A percentile compares a stretch with the other conserved stretches of the same genome.
Conservation (phyloP, 2,329 filamentous ascomycete species). For the Colletotrichum camelliae region DNA sequence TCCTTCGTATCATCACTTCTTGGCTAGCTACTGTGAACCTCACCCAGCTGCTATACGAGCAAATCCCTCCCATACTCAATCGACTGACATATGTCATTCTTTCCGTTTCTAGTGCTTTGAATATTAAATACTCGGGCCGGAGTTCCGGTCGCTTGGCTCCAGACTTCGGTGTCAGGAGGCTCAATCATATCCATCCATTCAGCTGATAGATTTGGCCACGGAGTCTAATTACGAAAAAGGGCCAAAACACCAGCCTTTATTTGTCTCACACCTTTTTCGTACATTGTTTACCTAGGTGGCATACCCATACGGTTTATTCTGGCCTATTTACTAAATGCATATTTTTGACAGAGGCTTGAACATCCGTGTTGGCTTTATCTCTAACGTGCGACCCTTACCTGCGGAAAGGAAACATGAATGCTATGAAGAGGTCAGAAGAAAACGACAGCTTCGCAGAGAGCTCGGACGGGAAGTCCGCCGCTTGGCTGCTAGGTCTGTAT, state of each 20-base stretch:
- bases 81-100: not conserved
- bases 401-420: too few relatives aligned
- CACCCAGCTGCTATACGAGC: not conserved
- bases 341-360: too few relatives aligned
- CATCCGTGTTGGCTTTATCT: too few relatives aligned
- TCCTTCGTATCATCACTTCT: not conserved
- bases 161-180: not conserved
- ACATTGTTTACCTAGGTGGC: not conserved
- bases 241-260: not conserved
- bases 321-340: too few relatives aligned
- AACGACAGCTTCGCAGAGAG: too few relatives aligned
- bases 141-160: not conserved
- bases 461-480: too few relatives aligned
- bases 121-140: accelerated
- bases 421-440: too few relatives aligned
- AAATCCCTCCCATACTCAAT: not conserved
- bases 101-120: too few relatives aligned
- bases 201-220: not conserved
- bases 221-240: not conserved
- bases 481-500: too few relatives aligned
- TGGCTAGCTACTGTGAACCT: not conserved
- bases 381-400: too few relatives aligned
- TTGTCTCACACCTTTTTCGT: not conserved
- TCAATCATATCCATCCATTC: not conserved
- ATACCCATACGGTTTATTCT: too few relatives aligned